Conservation (phyloP, 768 basidiomycete genomes). For the Trichaptum fuscoviolaceum region DNA sequence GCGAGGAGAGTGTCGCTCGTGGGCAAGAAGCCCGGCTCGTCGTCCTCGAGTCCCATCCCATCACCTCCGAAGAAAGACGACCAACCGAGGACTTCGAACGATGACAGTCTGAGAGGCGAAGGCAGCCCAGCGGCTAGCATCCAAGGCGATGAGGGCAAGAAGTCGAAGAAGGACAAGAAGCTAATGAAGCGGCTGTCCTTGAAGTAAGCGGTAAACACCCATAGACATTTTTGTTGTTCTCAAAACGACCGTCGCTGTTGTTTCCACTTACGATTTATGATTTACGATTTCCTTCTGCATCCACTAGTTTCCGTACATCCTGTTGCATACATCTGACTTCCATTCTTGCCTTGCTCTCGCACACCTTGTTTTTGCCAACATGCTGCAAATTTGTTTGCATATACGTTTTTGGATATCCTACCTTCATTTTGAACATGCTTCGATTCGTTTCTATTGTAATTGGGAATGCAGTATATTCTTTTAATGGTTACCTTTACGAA, state of each 20-base stretch:
- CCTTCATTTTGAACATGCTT: neutral
- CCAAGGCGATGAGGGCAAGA: conserved; percentile 43
- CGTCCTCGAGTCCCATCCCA: conserved; percentile 38
- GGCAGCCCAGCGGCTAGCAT: conserved; percentile 54
- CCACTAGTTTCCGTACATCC: neutral
- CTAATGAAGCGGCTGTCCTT: conserved; percentile 40
- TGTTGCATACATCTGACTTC: neutral
- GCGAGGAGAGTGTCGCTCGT: conserved; percentile 69
- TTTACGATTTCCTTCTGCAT: neutral
- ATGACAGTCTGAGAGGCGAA: conserved; percentile 32
- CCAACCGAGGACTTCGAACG: conserved; percentile 4
- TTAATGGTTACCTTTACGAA: neutral
- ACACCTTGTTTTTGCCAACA: neutral
- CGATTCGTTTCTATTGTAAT: neutral
- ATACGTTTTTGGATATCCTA: neutral
- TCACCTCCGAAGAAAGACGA: conserved; percentile 9
- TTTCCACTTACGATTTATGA: neutral
- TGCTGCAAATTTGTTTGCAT: neutral
- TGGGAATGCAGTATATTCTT: neutral
- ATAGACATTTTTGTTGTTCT: conserved; percentile 11
- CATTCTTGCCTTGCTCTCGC: neutral
- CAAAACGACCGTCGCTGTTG: conserved; percentile 10
- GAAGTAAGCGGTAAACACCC: conserved; percentile 18
- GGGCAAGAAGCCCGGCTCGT: conserved; percentile 50
- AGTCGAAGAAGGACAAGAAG: conserved; percentile 42